A percentile compares a stretch with the other conserved stretches of the same genome.
These are phyloP conservation scores for Cladosporium colombiae DNA, from an alignment of 2,329 filamentous ascomycete genomes.

Conservation along the genomic window DNA sequence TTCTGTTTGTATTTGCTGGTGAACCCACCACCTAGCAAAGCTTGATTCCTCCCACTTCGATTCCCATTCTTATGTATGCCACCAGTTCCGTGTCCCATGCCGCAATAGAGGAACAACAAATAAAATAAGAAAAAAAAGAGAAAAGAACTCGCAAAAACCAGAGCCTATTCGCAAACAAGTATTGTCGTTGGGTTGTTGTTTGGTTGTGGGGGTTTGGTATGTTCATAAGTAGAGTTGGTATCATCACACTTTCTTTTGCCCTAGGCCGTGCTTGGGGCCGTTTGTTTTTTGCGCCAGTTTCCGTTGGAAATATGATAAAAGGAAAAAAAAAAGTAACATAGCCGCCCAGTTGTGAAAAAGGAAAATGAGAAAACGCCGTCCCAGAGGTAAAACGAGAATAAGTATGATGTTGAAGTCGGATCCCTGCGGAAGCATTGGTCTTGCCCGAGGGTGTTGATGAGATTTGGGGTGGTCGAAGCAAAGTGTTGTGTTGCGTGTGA, in stretches of 20 bases:
- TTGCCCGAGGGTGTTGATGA: constrained; percentile 7
- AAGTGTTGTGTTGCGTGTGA: constrained; percentile 11
- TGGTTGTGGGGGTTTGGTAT: constrained; percentile 8
- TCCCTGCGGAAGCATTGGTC: not conserved
- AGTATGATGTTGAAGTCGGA: constrained; percentile 4
- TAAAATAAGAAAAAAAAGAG: not conserved
- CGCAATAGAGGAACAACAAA: not conserved
- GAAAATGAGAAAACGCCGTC: constrained; percentile 13
- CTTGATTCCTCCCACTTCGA: not conserved
- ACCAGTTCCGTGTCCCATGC: constrained; percentile 1
- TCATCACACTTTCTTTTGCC: constrained; percentile 20
- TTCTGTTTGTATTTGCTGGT: constrained; percentile 1
- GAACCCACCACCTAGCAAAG: not conserved
- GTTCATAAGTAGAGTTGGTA: constrained; percentile 22
- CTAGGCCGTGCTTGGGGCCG: constrained; percentile 19
- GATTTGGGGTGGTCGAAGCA: constrained; percentile 7
- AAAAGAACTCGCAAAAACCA: constrained; percentile 6
- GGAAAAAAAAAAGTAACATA: constrained; percentile 9
- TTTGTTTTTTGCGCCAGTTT: constrained; percentile 20
- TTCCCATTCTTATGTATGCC: constrained; percentile 12
- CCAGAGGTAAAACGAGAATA: constrained; percentile 13
- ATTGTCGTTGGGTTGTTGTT: constrained; percentile 8
- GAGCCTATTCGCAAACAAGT: constrained; percentile 5
- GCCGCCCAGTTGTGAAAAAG: constrained; percentile 4
- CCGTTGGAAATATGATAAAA: constrained; percentile 13